These are phyloP conservation scores for Quillaja saponaria DNA, from an alignment of 306 rosid genomes.

Conservation along the genomic window DNA sequence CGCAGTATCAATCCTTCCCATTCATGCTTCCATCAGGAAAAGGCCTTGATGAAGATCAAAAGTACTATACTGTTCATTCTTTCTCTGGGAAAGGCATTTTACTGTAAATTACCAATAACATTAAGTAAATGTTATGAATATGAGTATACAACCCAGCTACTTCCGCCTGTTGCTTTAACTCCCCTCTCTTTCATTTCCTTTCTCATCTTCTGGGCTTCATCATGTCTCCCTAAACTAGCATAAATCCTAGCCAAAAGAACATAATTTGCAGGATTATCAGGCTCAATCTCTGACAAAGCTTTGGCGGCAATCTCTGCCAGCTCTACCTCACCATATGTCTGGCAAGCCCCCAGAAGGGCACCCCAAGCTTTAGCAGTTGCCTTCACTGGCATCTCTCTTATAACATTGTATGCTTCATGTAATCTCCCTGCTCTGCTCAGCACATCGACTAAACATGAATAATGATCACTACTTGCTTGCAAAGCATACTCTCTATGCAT, in stretches of 20 bases:
- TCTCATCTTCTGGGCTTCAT: slow-evolving; percentile 60
- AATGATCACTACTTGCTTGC: slow-evolving; percentile 68
- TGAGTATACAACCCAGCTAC: slow-evolving; percentile 76
- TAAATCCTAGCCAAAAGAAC: slow-evolving; percentile 63
- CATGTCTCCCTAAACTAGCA: slow-evolving; percentile 66
- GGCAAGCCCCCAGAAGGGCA: slow-evolving; percentile 77
- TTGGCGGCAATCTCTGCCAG: slow-evolving; percentile 69
- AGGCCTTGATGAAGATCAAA: not conserved
- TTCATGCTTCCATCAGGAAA: not conserved
- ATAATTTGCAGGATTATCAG: slow-evolving; percentile 74
- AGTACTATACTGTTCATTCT: slow-evolving; percentile 9
- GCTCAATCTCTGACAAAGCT: slow-evolving; percentile 69
- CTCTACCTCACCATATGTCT: slow-evolving; percentile 58
- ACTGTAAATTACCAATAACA: not conserved
- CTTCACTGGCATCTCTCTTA: slow-evolving; percentile 67
- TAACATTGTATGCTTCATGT: slow-evolving; percentile 61
- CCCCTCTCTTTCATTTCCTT: slow-evolving; percentile 56
- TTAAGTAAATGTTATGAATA: too few relatives aligned
- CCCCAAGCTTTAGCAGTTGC: slow-evolving; percentile 85
- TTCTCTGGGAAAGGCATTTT: not conserved
- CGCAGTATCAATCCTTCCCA: not conserved
- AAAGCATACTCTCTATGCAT: slow-evolving; percentile 54
- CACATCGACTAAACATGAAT: slow-evolving; percentile 76
- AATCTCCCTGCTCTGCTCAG: slow-evolving; percentile 78
- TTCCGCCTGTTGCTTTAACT: slow-evolving; percentile 57